A percentile compares a stretch with the other conserved stretches of the same genome.
These are phyloP conservation scores for Aspergillus versicolor DNA, from an alignment of 2,329 filamentous ascomycete species.

Conservation along the genomic window DNA sequence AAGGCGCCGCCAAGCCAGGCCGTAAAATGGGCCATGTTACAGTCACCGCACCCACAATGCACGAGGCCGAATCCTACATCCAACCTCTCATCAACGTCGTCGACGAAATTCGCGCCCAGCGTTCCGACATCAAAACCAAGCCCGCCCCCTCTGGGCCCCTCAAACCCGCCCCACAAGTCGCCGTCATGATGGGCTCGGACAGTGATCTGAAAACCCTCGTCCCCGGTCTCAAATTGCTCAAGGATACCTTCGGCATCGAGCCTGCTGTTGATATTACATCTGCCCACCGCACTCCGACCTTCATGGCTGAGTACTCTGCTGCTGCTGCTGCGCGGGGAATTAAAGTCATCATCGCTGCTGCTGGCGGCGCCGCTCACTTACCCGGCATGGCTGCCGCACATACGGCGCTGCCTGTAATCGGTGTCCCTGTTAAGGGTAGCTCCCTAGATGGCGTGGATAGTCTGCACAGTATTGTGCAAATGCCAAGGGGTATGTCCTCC, in stretches of 20 bases:
- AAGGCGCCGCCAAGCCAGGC: conserved; percentile 75
- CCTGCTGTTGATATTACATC: conserved; percentile 49
- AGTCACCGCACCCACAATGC: conserved; percentile 67
- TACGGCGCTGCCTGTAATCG: conserved; percentile 72
- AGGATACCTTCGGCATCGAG: conserved; percentile 44
- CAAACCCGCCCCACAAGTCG: conserved; percentile 40
- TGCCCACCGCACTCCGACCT: conserved; percentile 67
- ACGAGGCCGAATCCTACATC: conserved; percentile 65
- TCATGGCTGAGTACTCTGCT: conserved; percentile 67
- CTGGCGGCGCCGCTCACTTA: conserved; percentile 70
- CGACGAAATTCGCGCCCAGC: conserved; percentile 72
- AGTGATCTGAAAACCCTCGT: conserved; percentile 47
- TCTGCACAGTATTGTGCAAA: conserved; percentile 72
- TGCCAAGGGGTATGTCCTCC: conserved; percentile 58
- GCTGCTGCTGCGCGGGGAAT: conserved; percentile 65
- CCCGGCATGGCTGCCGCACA: conserved; percentile 74
- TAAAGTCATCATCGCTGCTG: conserved; percentile 73
- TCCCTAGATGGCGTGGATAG: conserved; percentile 71
- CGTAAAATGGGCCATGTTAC: conserved; percentile 97
- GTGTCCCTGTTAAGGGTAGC: conserved; percentile 73
- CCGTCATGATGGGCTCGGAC: conserved; percentile 52
- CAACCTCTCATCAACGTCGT: conserved; percentile 71
- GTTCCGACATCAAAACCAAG: conserved; percentile 35
- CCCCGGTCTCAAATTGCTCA: conserved; percentile 45
- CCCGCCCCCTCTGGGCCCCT: conserved; percentile 30